Conservation (phyloP, 345 rosid genomes). For the Gossypium raimondii region DNA sequence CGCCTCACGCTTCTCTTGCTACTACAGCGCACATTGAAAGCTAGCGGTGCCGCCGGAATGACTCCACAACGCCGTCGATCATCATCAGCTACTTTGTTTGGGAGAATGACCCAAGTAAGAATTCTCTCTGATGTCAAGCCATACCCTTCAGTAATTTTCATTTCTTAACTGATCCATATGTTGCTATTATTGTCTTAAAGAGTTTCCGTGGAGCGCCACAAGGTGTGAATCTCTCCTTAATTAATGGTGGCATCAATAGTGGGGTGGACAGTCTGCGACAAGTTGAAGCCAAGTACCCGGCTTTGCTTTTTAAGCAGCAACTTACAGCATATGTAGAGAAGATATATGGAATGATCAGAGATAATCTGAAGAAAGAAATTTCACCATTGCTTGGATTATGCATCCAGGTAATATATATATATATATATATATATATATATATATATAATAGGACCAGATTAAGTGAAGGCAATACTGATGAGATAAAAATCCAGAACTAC, state of each 20-base stretch:
- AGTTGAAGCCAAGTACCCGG: slow-evolving; percentile 98
- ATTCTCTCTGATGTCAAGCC: slow-evolving; percentile 11
- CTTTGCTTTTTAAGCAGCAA: slow-evolving; percentile 93
- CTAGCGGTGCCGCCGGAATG: slow-evolving; percentile 96
- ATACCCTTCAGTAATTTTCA: slow-evolving; percentile 7
- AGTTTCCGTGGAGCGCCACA: slow-evolving; percentile 93
- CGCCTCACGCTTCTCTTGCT: slow-evolving; percentile 81
- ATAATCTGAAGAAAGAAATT: slow-evolving; percentile 92
- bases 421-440: not conserved
- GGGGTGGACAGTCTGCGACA: slow-evolving; percentile 69
- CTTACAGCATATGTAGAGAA: slow-evolving; percentile 95
- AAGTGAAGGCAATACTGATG: not conserved
- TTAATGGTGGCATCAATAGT: slow-evolving; percentile 51
- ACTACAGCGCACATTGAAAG: slow-evolving; percentile 86
- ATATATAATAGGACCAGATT: not conserved
- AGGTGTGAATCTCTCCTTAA: slow-evolving; percentile 72
- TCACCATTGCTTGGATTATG: slow-evolving; percentile 94
- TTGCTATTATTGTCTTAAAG: slow-evolving; percentile 26
- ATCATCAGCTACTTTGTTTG: slow-evolving; percentile 87
- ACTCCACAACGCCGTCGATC: slow-evolving; percentile 94
- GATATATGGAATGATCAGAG: slow-evolving; percentile 95
- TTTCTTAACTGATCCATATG: slow-evolving; percentile 11
- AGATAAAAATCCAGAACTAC: not conserved
- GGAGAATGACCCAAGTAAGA: slow-evolving; percentile 84
- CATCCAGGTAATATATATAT: slow-evolving; percentile 64